phyloP scores from a whole-genome alignment of 495 filamentous ascomycete genomes.

The Diplogelasinospora grovesii region DNA sequence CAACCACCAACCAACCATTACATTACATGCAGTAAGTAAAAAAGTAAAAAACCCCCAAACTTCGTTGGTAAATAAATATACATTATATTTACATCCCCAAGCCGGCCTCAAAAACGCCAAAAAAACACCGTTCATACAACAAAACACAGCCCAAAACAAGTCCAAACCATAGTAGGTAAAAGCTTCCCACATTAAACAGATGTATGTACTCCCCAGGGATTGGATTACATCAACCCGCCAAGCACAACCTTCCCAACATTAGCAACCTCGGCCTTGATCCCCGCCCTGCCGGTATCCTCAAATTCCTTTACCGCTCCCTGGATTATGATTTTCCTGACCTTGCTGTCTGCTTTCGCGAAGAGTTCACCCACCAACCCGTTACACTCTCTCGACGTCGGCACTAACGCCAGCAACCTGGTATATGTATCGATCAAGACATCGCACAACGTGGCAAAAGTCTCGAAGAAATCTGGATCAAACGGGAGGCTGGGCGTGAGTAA shows the following conservation, averaged over 20 bases:
- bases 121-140: too few relatives aligned
- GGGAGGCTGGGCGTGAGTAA: constrained; percentile 87
- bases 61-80: too few relatives aligned
- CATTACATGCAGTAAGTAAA: too few relatives aligned
- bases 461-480: constrained; percentile 96
- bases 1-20: too few relatives aligned
- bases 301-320: constrained; percentile 83
- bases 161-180: too few relatives aligned
- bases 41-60: too few relatives aligned
- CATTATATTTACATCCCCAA: too few relatives aligned
- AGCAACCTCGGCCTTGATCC: constrained; percentile 70
- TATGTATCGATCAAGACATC: constrained; percentile 95
- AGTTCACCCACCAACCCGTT: constrained; percentile 60
- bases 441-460: constrained; percentile 94
- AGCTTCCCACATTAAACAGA: too few relatives aligned
- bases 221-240: constrained; percentile 78
- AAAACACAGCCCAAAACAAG: too few relatives aligned
- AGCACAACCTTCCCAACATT: constrained; percentile 84
- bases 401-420: constrained; percentile 62
- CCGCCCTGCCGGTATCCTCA: constrained; percentile 72
- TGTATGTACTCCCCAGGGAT: too few relatives aligned
- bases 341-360: constrained; percentile 84
- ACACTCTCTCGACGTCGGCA: constrained; percentile 60
- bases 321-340: constrained; percentile 78
- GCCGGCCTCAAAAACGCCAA: too few relatives aligned